Evolutionary conservation across 2,329 filamentous ascomycete species (phyloP).

Genomic region (Sporothrix brasiliensis): DNA sequence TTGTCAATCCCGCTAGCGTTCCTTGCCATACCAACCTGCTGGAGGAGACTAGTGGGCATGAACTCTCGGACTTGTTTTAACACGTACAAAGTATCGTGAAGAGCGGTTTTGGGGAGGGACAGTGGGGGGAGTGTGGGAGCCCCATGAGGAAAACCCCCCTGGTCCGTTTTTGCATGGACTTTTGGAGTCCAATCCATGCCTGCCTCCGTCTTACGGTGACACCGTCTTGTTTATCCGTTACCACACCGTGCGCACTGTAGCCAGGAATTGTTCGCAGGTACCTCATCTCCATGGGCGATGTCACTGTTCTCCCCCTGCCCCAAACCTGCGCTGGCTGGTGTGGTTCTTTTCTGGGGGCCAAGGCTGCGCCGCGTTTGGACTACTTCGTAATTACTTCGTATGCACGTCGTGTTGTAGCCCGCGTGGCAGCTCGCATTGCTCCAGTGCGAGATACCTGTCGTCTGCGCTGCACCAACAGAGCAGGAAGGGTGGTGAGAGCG

Average conservation of each 20-base stretch:
- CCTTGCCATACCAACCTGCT: constrained; percentile 25
- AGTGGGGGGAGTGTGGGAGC: neutral
- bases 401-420: constrained; percentile 23
- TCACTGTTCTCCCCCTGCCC: neutral
- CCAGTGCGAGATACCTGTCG: neutral
- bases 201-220: neutral
- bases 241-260: neutral
- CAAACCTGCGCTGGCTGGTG: neutral
- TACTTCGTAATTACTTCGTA: neutral
- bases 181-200: neutral
- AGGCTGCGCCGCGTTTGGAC: constrained; percentile 28
- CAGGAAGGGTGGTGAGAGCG: neutral
- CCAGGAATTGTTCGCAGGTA: neutral
- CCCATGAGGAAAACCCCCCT: neutral
- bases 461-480: constrained; percentile 2
- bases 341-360: neutral
- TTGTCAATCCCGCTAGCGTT: constrained; percentile 14
- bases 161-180: constrained; percentile 10
- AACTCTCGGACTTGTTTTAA: neutral
- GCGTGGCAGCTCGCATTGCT: neutral
- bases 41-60: constrained; percentile 26
- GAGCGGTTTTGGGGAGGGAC: neutral
- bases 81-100: neutral
- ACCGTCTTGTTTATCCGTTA: constrained; percentile 11
- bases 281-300: constrained; percentile 1